Evolutionary conservation across 768 basidiomycete species (phyloP), one percentile per base, ranked within the genome.

Genomic region (Phanerodontia chrysosporium): DNA sequence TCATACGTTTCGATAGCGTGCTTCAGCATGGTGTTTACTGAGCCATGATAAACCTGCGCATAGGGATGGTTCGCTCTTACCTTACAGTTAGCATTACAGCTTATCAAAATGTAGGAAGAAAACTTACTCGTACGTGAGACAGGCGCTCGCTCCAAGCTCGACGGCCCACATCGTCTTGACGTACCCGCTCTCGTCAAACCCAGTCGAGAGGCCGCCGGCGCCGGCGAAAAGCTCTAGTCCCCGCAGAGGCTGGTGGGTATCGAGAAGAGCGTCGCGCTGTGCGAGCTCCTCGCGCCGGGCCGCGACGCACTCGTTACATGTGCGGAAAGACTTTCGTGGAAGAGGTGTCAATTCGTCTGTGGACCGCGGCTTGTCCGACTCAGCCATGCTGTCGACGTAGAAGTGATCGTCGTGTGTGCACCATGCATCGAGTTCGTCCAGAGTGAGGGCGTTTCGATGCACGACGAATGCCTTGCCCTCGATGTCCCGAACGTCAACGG

Each of bases 141-240:
- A 86, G 29, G 89, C 87, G 57, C 84, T 76, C 14, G 80, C 77
- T 0, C 79, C 81, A 61, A 79, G 82, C 67, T 92, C 89, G 0
- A 90, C 77, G 0, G 88, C 89, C 77, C 86, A 89, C 62, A 74
- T 76, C 0, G 86, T 87, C n/a, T 86, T 74, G 7, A 90, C 80
- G 68, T 80, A 83, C 0, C 79, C 78, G 8, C 85, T 83, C 61
- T 84, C 65, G 49, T 83, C 78, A 58, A 91, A 73, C 1, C 90
- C 89, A 36, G 83, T 80, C 2, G 87, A 86, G 7, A 92, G 76
- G 2, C 89, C 89, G 51, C 89, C 89, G 32, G 87, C 89, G 69
- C 89, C 89, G 68, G 81, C 78, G 64, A 90, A 91, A 4, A 91
- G 72, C 66, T 91, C 89, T 57, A 91, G 61, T 1, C 83, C 52